Evolutionary conservation across 345 rosid genomes (phyloP), one percentile per base, ranked within the genome.

Genomic region (Reutealis trisperma): DNA sequence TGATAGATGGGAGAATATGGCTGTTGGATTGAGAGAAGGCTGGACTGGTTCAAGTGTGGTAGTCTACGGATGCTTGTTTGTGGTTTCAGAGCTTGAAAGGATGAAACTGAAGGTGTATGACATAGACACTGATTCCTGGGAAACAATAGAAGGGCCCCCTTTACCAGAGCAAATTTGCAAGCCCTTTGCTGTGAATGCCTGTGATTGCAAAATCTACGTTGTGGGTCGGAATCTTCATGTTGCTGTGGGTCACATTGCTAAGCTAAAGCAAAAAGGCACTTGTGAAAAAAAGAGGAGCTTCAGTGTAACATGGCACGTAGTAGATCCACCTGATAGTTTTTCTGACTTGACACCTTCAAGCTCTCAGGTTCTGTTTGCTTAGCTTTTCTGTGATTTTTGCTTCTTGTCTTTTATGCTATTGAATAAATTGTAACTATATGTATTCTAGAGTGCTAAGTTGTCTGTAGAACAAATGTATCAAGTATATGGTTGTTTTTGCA

Each of bases 31-130:
- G 71, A 83, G 90, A 75, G 96, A 94, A 88, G 98, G 98, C 21
- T 94, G 98, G 98, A 92, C 97, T 2, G 98, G 98, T 70, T 89
- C 97, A 2, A 94, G 97, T 73, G 93, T 92, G 0, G 96, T 94
- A 69, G 84, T 90, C 15, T 84, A 90, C 25, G 94, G 86, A 16
- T 87, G 84, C 71, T 85, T 94, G 75, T 94, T 94, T 75, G 88
- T 92, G 78, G 97, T 94, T 19, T 88, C 96, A 1, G 97, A 94
- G 77, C 86, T 85, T 8, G 96, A 94, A 86, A 88, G 98, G 70
- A 94, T 94, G 98, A 94, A 94, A 80, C 90, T 94, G 71, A 94
- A 94, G 84, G 94, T 94, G 81, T 94, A 92, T 78, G 87, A 90
- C 63, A 59, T 82, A 11, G 85, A 84, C 63, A 45, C 55, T 11